Evolutionary conservation across 2,329 filamentous ascomycete genomes (phyloP).

Genomic region (Colletotrichum lupini): DNA sequence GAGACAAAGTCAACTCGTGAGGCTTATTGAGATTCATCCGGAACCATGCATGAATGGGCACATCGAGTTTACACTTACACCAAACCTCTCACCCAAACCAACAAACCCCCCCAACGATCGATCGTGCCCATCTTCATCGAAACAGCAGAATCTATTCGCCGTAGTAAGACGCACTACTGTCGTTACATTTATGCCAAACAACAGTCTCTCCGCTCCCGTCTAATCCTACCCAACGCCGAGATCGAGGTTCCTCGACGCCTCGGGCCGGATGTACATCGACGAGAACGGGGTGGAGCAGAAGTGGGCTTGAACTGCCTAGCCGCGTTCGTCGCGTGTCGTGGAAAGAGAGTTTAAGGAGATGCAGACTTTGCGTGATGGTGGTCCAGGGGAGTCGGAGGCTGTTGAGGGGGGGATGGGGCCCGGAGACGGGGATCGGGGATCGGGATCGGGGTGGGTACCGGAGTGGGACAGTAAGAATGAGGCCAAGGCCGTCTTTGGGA

Average conservation of each 20-base stretch:
- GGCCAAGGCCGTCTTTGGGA: background rate
- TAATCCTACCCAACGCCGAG: slow-evolving; percentile 24
- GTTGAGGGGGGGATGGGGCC: slow-evolving; percentile 31
- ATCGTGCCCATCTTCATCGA: slow-evolving; percentile 8
- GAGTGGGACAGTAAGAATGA: background rate
- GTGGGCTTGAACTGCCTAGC: slow-evolving; percentile 2
- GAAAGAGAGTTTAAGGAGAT: background rate
- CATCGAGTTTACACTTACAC: background rate
- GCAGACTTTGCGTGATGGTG: background rate
- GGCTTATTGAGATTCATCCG: background rate
- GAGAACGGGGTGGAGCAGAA: background rate
- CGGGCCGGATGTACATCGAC: slow-evolving; percentile 1
- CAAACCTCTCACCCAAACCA: background rate
- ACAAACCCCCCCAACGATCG: background rate
- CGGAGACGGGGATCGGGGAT: background rate
- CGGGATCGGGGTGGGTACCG: background rate
- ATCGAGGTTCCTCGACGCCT: slow-evolving; percentile 4
- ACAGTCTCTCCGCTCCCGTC: slow-evolving; percentile 14
- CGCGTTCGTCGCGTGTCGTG: slow-evolving; percentile 10
- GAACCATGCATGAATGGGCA: no score
- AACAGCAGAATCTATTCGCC: slow-evolving; percentile 25
- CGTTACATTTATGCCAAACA: slow-evolving; percentile 27
- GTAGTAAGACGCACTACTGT: slow-evolving; percentile 35
- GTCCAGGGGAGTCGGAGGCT: background rate
- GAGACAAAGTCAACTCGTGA: no score